Evolutionary conservation across 2,329 filamentous ascomycete species (phyloP).

Genomic region (Colletotrichum noveboracense): DNA sequence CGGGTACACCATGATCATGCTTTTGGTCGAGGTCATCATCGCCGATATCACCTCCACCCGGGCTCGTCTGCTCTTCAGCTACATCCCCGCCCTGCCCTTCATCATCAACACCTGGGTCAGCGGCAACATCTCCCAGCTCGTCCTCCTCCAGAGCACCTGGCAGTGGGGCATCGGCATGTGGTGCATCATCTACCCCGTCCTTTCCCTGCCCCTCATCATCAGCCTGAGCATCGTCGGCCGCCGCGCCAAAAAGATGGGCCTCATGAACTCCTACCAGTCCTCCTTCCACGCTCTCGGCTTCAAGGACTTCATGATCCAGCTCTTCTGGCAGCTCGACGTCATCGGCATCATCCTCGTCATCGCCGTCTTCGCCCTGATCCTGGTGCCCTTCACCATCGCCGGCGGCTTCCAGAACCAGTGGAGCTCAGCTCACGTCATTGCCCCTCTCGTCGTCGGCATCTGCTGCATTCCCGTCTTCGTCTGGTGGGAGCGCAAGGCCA

Average conservation of each 20-base stretch:
- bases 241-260: constrained; percentile 57
- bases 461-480: constrained; percentile 56
- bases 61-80: constrained; percentile 68
- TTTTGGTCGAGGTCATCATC: constrained; percentile 69
- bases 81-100: constrained; percentile 64
- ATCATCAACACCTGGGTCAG: constrained; percentile 71
- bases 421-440: constrained; percentile 43
- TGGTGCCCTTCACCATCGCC: constrained; percentile 51
- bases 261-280: constrained; percentile 42
- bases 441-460: constrained; percentile 49
- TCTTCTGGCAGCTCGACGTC: constrained; percentile 53
- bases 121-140: constrained; percentile 57
- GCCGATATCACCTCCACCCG: constrained; percentile 69
- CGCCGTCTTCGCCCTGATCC: constrained; percentile 50
- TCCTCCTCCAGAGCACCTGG: constrained; percentile 58
- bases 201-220: constrained; percentile 57
- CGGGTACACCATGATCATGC: constrained; percentile 65
- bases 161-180: constrained; percentile 71
- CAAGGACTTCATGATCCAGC: constrained; percentile 37
- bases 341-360: constrained; percentile 50
- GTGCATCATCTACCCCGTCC: constrained; percentile 64
- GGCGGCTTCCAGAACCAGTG: constrained; percentile 45
- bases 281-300: constrained; percentile 36
- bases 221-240: constrained; percentile 54
- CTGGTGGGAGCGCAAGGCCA: constrained; percentile 50